Evolutionary conservation across 805 yeast genomes (phyloP), one percentile per base, ranked within the genome.

Genomic region (Teunomyces gatunensis): DNA sequence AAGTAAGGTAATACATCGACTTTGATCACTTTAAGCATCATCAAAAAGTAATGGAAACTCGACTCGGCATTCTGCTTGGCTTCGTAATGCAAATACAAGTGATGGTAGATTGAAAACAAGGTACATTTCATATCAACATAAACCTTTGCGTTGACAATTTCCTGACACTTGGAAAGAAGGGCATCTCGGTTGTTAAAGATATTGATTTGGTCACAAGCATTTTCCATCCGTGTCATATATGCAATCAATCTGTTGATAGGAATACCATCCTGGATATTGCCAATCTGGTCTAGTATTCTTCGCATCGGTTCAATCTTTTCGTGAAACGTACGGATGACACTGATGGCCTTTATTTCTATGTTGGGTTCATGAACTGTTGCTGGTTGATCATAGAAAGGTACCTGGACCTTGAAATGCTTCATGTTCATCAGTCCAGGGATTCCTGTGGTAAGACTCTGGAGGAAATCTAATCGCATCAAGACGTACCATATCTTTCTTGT

Each of bases 401-500:
- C 20, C 25, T 45, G 46, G 12, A 49, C 54, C 29, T 54, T 54
- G 30, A 32, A 52, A 9, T 50, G 50, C 7, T 23, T 32, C 5
- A 7, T 10, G 18, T 45, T 42, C 17, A 54, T 52, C 2, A 48
- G 27, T 2, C 52, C 47, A 1, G 57, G 55, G 28, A 54, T 58
- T 2, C 67, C 68, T 27, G 52, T 46, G 20, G 51, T 52, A 18
- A 33, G 42, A 25, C 45, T 46, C 20, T 47, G 49, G 10, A 48
- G 42, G 9, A 48, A 36, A 29, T 51, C 54, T 10, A 39, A 41
- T n/a, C 51, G 36, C 25, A 78, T 64, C 37, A 84, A 60, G 20
- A 69, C 66, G 58, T 73, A 74, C 88, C 88, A 84, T 3, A 81
- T 70, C 53, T 80, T 82, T 55, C 88, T 70, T 72, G 80, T 74